phyloP scores from a whole-genome alignment of 2,329 filamentous ascomycete species.

The Cryphonectria japonica region DNA sequence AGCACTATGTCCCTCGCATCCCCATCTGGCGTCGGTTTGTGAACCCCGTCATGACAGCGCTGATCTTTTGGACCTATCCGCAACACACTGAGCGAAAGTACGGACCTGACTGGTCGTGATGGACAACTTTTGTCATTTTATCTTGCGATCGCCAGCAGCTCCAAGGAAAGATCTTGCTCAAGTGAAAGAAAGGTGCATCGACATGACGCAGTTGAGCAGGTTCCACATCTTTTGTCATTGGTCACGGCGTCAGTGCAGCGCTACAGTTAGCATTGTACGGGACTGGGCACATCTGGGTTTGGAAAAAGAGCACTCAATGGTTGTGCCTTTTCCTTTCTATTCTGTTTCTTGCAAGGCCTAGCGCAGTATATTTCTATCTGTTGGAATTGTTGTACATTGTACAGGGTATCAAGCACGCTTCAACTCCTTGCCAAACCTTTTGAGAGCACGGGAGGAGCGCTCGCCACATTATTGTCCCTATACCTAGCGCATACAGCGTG shows the following conservation, averaged over 20 bases:
- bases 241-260: neutral
- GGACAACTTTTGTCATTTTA: neutral
- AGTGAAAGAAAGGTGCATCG: neutral
- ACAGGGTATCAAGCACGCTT: neutral
- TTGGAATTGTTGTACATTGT: neutral
- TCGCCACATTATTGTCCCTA: neutral
- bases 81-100: slow-evolving; percentile 45
- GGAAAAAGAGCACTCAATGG: neutral
- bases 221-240: neutral
- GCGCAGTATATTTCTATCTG: neutral
- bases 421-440: neutral
- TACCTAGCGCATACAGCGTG: neutral
- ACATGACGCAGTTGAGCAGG: neutral
- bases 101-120: slow-evolving; percentile 33
- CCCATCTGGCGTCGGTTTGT: slow-evolving; percentile 33
- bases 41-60: slow-evolving; percentile 36
- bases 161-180: neutral
- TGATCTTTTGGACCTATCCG: slow-evolving; percentile 49
- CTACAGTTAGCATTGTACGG: neutral
- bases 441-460: neutral
- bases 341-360: neutral
- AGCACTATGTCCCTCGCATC: slow-evolving; percentile 39
- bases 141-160: neutral
- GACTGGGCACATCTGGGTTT: neutral
- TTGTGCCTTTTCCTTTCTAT: neutral